Conservation (phyloP, 2,329 filamentous ascomycete species). For the Sporothrix dimorphospora region DNA sequence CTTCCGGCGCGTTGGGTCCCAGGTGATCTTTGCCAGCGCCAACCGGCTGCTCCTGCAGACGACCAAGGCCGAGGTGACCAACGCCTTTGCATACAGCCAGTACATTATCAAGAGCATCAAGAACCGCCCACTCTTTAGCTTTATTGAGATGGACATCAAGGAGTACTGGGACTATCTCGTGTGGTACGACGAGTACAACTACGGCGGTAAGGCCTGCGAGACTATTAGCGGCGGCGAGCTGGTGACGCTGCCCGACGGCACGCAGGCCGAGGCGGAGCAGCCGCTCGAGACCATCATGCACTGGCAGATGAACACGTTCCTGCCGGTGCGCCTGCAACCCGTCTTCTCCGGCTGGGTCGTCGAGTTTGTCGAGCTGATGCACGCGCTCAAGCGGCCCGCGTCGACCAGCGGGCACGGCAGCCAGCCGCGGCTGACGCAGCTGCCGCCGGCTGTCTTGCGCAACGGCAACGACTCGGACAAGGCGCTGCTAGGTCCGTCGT, state of each 20-base stretch:
- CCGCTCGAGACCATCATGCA: constrained; percentile 82
- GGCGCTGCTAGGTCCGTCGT: constrained; percentile 75
- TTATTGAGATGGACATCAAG: constrained; percentile 94
- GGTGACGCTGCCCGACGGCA: constrained; percentile 58
- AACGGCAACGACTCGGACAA: constrained; percentile 49
- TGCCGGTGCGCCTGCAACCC: constrained; percentile 78
- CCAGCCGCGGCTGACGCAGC: constrained; percentile 59
- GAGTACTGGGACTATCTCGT: constrained; percentile 99
- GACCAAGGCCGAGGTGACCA: constrained; percentile 93
- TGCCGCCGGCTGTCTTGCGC: constrained; percentile 53
- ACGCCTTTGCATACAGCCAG: constrained; percentile 94
- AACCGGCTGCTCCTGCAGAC: constrained; percentile 92
- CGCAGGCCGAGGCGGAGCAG: constrained; percentile 48
- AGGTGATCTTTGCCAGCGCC: constrained; percentile 91
- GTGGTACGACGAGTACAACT: constrained; percentile 99
- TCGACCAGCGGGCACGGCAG: constrained; percentile 56
- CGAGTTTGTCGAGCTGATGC: constrained; percentile 95
- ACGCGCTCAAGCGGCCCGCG: constrained; percentile 73
- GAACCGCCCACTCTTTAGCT: constrained; percentile 92
- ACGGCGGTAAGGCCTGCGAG: constrained; percentile 88
- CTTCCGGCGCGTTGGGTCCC: constrained; percentile 91
- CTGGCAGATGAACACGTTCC: constrained; percentile 93
- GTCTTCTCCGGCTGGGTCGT: constrained; percentile 91
- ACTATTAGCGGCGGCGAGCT: constrained; percentile 65
- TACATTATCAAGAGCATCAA: constrained; percentile 99